These are phyloP conservation scores for Prunus mongolica DNA, from an alignment of 306 rosid genomes.

Conservation along the genomic window DNA sequence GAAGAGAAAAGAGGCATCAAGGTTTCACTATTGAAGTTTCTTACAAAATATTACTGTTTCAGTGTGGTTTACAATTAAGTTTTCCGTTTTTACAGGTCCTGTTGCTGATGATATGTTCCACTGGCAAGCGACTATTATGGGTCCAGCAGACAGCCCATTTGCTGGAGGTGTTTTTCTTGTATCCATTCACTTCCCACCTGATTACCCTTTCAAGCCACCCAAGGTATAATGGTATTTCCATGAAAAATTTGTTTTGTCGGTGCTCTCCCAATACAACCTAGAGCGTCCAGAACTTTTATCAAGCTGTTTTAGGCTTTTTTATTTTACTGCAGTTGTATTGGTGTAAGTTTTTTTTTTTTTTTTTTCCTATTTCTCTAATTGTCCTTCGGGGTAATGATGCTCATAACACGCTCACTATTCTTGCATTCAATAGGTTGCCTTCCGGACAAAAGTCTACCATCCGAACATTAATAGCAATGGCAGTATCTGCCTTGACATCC, in stretches of 20 bases:
- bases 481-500: slow-evolving; percentile 57
- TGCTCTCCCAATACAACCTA: not conserved
- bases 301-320: not conserved
- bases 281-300: not conserved
- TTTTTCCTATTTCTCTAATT: too few species aligned
- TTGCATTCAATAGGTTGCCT: slow-evolving; percentile 38
- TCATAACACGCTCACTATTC: not conserved
- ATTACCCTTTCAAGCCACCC: slow-evolving; percentile 60
- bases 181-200: slow-evolving; percentile 61
- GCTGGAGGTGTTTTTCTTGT: slow-evolving; percentile 56
- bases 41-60: not conserved
- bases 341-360: not conserved
- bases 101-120: slow-evolving; percentile 51
- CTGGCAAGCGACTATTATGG: slow-evolving; percentile 63
- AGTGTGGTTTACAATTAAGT: not conserved
- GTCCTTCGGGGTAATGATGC: not conserved
- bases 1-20: not conserved
- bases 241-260: not conserved
- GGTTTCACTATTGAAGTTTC: not conserved
- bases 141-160: slow-evolving; percentile 54
- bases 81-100: slow-evolving; percentile 26
- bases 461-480: slow-evolving; percentile 57
- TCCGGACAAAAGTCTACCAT: slow-evolving; percentile 52
- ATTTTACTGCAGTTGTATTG: not conserved
- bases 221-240: slow-evolving; percentile 24